phyloP scores from a whole-genome alignment of 352 stramenopile genomes.

The Phytopythium helicoides region DNA sequence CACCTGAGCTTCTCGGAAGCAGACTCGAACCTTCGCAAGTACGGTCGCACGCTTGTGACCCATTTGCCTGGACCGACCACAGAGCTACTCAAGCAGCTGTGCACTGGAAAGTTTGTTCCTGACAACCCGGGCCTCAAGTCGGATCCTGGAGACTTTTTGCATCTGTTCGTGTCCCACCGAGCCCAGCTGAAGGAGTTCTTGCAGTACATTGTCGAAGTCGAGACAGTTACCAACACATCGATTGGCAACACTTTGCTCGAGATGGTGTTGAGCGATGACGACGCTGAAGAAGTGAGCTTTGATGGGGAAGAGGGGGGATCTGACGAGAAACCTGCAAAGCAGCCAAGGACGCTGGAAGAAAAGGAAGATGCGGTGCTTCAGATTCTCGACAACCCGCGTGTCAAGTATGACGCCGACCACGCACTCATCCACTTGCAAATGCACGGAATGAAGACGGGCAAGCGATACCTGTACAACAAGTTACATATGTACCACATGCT shows the following conservation, averaged over 20 bases:
- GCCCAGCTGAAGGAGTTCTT: slow-evolving; percentile 86
- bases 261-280: slow-evolving; percentile 83
- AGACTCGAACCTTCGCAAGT: slow-evolving; percentile 84
- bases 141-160: slow-evolving; percentile 86
- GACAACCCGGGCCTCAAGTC: slow-evolving; percentile 63
- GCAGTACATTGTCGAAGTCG: slow-evolving; percentile 88
- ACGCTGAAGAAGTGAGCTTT: not conserved
- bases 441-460: slow-evolving; percentile 89
- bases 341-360: slow-evolving; percentile 38
- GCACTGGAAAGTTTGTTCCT: slow-evolving; percentile 79
- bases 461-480: slow-evolving; percentile 94
- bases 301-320: slow-evolving; percentile 17
- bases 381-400: slow-evolving; percentile 88
- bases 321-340: slow-evolving; percentile 8
- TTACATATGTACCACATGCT: slow-evolving; percentile 94
- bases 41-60: slow-evolving; percentile 88
- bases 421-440: slow-evolving; percentile 93
- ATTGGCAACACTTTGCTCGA: slow-evolving; percentile 89
- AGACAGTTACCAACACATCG: slow-evolving; percentile 85
- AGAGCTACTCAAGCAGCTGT: slow-evolving; percentile 88
- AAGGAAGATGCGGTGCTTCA: slow-evolving; percentile 82
- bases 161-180: slow-evolving; percentile 92
- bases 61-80: slow-evolving; percentile 86
- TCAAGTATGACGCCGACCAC: slow-evolving; percentile 92
- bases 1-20: slow-evolving; percentile 82